phyloP scores from a whole-genome alignment of 257 asterid genomes.

The Sherardia arvensis region DNA sequence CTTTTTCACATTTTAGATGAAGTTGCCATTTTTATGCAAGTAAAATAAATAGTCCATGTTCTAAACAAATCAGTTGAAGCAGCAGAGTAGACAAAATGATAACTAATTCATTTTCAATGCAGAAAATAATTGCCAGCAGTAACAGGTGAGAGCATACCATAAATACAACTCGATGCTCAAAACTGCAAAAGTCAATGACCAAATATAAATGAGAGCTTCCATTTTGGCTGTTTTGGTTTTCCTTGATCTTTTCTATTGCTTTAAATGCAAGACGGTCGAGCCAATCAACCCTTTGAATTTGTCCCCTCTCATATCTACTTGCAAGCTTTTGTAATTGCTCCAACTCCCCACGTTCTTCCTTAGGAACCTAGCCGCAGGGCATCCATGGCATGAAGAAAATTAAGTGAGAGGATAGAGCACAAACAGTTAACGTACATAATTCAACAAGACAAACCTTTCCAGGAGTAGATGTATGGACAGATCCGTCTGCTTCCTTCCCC shows the following conservation, averaged over 20 bases:
- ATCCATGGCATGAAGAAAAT: slow-evolving; percentile 5
- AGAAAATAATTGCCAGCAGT: neutral
- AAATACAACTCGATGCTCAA: slow-evolving; percentile 95
- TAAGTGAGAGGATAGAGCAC: neutral
- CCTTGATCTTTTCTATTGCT: slow-evolving; percentile 89
- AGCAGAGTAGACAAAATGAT: neutral
- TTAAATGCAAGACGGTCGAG: slow-evolving; percentile 89
- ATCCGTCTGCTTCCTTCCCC: slow-evolving; percentile 90
- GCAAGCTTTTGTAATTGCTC: slow-evolving; percentile 95
- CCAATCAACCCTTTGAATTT: slow-evolving; percentile 98
- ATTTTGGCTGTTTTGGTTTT: slow-evolving; percentile 56
- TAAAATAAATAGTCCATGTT: neutral
- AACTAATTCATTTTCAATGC: neutral
- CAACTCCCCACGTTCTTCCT: slow-evolving; percentile 90
- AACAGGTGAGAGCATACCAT: slow-evolving; percentile 43
- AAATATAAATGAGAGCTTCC: slow-evolving; percentile 85
- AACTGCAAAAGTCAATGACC: slow-evolving; percentile 83
- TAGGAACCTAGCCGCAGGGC: slow-evolving; percentile 60
- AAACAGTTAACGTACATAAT: slow-evolving; percentile 1
- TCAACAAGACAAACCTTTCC: slow-evolving; percentile 55
- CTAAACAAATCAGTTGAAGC: neutral
- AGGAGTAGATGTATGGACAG: slow-evolving; percentile 69
- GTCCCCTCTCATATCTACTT: slow-evolving; percentile 93
- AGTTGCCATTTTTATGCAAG: neutral
- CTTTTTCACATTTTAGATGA: neutral